phyloP scores from a whole-genome alignment of 2,329 filamentous ascomycete species.

The Fusarium sp. region DNA sequence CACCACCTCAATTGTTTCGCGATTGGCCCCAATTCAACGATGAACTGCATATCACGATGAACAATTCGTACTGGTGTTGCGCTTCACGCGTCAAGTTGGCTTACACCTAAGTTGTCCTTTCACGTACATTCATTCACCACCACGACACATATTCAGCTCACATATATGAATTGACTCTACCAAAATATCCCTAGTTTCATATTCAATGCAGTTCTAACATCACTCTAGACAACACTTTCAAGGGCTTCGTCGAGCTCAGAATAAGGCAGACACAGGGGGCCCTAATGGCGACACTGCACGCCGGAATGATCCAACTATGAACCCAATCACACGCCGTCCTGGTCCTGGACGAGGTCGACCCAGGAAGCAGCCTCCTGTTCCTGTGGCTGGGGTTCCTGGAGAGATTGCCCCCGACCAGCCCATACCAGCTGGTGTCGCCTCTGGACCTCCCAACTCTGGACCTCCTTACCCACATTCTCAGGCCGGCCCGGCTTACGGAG shows the following conservation, averaged over 20 bases:
- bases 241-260: constrained; percentile 67
- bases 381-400: constrained; percentile 23
- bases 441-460: constrained; percentile 15
- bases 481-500: constrained; percentile 7
- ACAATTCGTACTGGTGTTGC: constrained; percentile 10
- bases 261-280: constrained; percentile 63
- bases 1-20: neutral
- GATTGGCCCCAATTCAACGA: neutral
- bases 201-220: constrained; percentile 29
- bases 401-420: constrained; percentile 21
- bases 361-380: constrained; percentile 58
- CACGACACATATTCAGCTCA: neutral
- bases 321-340: constrained; percentile 72
- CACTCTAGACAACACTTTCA: constrained; percentile 70
- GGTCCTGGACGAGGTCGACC: constrained; percentile 69
- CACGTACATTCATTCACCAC: neutral
- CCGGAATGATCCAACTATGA: constrained; percentile 64
- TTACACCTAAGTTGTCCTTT: constrained; percentile 18
- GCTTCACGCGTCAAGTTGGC: constrained; percentile 23
- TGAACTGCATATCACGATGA: constrained; percentile 11
- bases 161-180: neutral
- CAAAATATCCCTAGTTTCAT: neutral
- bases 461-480: constrained; percentile 21
- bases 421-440: constrained; percentile 13
- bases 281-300: constrained; percentile 52